A percentile compares a stretch with the other conserved stretches of the same genome.
These are phyloP conservation scores for Auriscalpium microsporum DNA, from an alignment of 768 basidiomycete species.

Conservation along the genomic window DNA sequence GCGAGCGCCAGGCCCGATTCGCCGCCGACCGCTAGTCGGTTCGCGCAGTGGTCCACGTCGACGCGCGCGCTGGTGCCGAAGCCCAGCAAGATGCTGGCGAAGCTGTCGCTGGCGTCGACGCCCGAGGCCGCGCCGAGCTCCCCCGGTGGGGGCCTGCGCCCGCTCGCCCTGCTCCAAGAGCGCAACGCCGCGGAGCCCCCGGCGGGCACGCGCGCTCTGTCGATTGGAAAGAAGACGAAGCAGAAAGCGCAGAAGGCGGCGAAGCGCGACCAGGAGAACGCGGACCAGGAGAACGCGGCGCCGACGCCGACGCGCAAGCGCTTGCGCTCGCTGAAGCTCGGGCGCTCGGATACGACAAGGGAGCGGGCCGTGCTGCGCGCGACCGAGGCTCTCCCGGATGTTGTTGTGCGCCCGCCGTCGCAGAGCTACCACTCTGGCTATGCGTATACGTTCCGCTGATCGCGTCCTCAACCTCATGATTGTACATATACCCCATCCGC, in stretches of 20 bases:
- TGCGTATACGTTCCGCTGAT: not conserved
- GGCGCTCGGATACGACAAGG: slow-evolving; percentile 56
- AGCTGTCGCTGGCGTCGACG: slow-evolving; percentile 23
- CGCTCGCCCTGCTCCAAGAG: slow-evolving; percentile 55
- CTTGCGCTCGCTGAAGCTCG: slow-evolving; percentile 52
- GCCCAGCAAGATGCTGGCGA: slow-evolving; percentile 41
- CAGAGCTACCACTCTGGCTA: not conserved
- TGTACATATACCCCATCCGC: not conserved
- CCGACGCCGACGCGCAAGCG: slow-evolving; percentile 37
- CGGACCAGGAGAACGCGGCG: slow-evolving; percentile 16
- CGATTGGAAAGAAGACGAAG: slow-evolving; percentile 46
- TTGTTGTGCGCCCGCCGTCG: slow-evolving; percentile 49
- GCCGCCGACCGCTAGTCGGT: slow-evolving; percentile 12
- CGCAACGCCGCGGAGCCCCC: slow-evolving; percentile 35
- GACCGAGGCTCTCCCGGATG: slow-evolving; percentile 48
- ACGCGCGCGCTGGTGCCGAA: slow-evolving; percentile 49
- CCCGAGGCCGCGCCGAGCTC: slow-evolving; percentile 1
- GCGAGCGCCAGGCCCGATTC: slow-evolving; percentile 3
- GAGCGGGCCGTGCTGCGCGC: slow-evolving; percentile 48
- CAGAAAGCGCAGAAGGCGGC: slow-evolving; percentile 26
- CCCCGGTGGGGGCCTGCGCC: slow-evolving; percentile 43
- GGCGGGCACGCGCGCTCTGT: slow-evolving; percentile 42
- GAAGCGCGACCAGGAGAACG: slow-evolving; percentile 18
- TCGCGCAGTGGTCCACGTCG: slow-evolving; percentile 41
- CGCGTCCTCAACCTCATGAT: not conserved